Base-by-base conservation (phyloP, 1,284 basidiomycete species). In the Laetiporus sulphureus region DNA sequence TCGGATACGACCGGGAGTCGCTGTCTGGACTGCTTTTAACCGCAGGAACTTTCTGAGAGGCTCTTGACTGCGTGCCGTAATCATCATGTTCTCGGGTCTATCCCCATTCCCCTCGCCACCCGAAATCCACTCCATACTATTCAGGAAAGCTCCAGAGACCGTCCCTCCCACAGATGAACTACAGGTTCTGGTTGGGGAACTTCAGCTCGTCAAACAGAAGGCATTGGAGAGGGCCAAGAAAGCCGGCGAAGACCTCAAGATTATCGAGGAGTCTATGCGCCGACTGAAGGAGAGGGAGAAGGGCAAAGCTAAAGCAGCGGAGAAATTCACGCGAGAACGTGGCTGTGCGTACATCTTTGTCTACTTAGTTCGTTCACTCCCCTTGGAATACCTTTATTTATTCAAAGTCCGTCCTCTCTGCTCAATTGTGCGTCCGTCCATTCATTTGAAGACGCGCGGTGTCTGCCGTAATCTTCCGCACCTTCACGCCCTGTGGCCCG, bases 101-200 rank as follows among this genome's bases (percentile, higher is more conserved):
- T 58, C 65, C 43, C 61, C 60, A 38, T 83, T 70, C 61, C 48
- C 61, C 45, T 56, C 60, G 35, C 71, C 71, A 38, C 59, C 68
- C 11, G 52, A 61, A 49, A 68, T 76, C 48, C 72, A 69, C 46
- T 80, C 79, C 32, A 55, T 67, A 43, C 63, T 86, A 41, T 63
- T 83, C 57, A 79, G 74, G 64, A 73, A 67, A 51, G 70, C 71
- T 4, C 68, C 79, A 42, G 81, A 85, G 39, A 61, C 71, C 11
- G 68, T 90, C 12, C 88, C 89, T 3, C 67, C 73, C 10, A 73
- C 79, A 18, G 77, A 83, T 43, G 87, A 90, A 36, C 77, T 91
- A 38, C 78, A 86, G 46, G 52, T 62, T 21, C 71, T 90, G 11
- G 73, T 79, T 21, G 54, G 66, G 19, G 79, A 86, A 54, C 71